Conservation (phyloP, 2,329 filamentous ascomycete species). For the Ceratocystis variospora region DNA sequence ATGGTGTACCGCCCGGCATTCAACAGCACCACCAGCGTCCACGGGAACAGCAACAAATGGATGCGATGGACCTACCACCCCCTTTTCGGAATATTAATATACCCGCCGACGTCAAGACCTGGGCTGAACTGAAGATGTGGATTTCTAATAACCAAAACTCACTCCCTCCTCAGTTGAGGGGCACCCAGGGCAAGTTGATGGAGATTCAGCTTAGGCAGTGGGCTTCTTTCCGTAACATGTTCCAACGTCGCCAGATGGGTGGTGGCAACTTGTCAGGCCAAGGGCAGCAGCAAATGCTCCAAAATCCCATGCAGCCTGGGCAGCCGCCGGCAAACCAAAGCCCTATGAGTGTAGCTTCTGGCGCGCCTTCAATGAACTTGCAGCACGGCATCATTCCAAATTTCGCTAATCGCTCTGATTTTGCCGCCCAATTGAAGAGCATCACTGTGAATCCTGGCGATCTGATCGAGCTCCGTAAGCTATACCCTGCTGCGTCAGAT, state of each 20-base stretch:
- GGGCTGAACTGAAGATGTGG: slow-evolving; percentile 34
- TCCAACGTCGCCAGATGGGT: slow-evolving; percentile 8
- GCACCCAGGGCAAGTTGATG: slow-evolving; percentile 14
- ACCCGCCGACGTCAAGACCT: slow-evolving; percentile 35
- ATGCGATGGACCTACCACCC: slow-evolving; percentile 35
- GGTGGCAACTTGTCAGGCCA: background rate
- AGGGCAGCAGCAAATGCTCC: background rate
- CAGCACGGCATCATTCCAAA: background rate
- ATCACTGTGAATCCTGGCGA: background rate
- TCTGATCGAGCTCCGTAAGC: background rate
- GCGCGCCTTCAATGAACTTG: background rate
- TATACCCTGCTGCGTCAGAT: background rate
- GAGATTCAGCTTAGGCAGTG: slow-evolving; percentile 24
- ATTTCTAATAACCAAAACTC: slow-evolving; percentile 27
- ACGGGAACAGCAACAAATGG: slow-evolving; percentile 26
- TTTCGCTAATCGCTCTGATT: background rate
- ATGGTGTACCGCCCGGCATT: slow-evolving; percentile 2
- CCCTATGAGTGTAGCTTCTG: slow-evolving; percentile 19
- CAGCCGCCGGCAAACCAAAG: slow-evolving; percentile 13
- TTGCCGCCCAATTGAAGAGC: background rate
- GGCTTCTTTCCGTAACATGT: background rate
- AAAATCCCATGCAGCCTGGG: slow-evolving; percentile 1
- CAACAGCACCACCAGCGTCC: slow-evolving; percentile 20
- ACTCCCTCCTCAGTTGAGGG: slow-evolving; percentile 16
- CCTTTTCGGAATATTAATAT: slow-evolving; percentile 27